Base-by-base conservation (phyloP, 768 basidiomycete species). In the Kwoniella sp. region DNA sequence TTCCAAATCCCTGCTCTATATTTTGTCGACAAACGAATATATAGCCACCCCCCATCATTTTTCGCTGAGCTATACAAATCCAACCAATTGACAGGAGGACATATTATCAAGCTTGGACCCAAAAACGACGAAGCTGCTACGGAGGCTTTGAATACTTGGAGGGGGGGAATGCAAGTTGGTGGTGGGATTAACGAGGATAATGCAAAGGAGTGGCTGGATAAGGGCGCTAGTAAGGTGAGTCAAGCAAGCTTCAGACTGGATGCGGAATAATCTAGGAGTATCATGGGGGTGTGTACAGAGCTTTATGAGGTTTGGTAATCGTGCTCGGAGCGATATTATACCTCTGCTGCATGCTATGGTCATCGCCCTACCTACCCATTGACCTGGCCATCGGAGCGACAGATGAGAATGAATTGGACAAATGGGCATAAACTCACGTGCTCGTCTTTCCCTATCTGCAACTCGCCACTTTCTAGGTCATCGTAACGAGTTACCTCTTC, bases 401-500 rank as follows among this genome's bases (percentile, higher is more conserved):
- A n/a, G n/a, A n/a, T n/a, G n/a, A n/a, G n/a, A n/a, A n/a, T n/a
- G n/a, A n/a, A n/a, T n/a, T n/a, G n/a, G n/a, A n/a, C n/a, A n/a
- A n/a, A n/a, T n/a, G n/a, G n/a, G n/a, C n/a, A n/a, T n/a, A n/a
- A n/a, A n/a, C n/a, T n/a, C n/a, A n/a, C n/a, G n/a, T n/a, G n/a
- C n/a, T n/a, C n/a, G n/a, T 29, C 52, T 33, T 6, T 27, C 25
- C 29, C 12, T 36, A 9, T 19, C 40, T 44, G 10, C 40, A 30
- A 27, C 51, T 30, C 25, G 19, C 37, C 27, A 5, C 17, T 1
- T 10, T 15, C 1, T 71, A 98, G 94, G 87, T 98, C 69, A 97
- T 99, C 57, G 90, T 99, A n/a, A 99, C 96, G 2, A 96, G 94
- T 13, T 91, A 88, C 80, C 86, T 99, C 47, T 99, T 99, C 67